Conservation (phyloP, 2,329 filamentous ascomycete genomes). For the Chaetomium sp. region DNA sequence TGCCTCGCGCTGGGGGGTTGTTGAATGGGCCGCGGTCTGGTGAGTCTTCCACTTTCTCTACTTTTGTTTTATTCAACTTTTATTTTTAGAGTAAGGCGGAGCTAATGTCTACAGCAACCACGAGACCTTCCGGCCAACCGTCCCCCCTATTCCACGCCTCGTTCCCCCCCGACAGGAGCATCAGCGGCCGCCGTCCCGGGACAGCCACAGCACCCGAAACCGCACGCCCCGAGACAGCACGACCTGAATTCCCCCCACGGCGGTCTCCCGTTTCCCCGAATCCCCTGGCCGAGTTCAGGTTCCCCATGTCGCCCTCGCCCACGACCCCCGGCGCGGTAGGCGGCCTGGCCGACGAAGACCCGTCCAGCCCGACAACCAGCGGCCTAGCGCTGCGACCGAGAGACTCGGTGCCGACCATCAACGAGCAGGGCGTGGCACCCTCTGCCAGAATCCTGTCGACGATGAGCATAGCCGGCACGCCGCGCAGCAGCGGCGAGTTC, state of each 20-base stretch:
- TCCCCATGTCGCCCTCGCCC: conserved; percentile 44
- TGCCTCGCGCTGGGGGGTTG: conserved; percentile 40
- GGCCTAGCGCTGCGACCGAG: conserved; percentile 38
- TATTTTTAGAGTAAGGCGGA: no score
- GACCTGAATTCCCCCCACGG: conserved; percentile 22
- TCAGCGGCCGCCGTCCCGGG: conserved; percentile 33
- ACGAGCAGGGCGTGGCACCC: conserved; percentile 52
- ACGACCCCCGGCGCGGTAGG: conserved; percentile 29
- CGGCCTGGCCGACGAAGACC: conserved; percentile 29
- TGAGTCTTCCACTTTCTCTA: conserved; percentile 17
- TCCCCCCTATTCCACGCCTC: conserved; percentile 51
- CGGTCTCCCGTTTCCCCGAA: conserved; percentile 36
- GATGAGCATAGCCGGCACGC: conserved; percentile 70
- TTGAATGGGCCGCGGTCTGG: conserved; percentile 40
- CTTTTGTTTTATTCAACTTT: background rate
- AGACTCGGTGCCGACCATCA: conserved; percentile 43
- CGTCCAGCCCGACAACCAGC: conserved; percentile 36
- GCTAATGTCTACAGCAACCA: conserved; percentile 33
- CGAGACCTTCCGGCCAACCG: conserved; percentile 38
- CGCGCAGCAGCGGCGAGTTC: conserved; percentile 87
- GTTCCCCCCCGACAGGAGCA: conserved; percentile 45
- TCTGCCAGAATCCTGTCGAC: conserved; percentile 68
- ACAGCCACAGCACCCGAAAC: conserved; percentile 41
- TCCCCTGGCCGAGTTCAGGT: conserved; percentile 50
- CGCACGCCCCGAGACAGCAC: conserved; percentile 28